These are phyloP conservation scores for Nissolia schottii DNA, from an alignment of 306 rosid genomes.

Conservation along the genomic window DNA sequence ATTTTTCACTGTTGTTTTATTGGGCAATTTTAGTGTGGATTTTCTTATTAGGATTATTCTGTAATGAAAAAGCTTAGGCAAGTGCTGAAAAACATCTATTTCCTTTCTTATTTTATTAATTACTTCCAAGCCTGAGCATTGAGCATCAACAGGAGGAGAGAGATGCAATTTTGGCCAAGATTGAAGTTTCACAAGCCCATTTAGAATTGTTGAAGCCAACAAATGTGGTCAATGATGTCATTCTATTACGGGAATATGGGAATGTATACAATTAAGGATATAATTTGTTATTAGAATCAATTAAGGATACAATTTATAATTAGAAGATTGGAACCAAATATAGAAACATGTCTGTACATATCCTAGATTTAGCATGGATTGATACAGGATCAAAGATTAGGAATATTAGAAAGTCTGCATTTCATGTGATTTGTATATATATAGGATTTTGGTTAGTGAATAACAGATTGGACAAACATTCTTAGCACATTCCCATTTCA, in stretches of 20 bases:
- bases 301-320: too few species aligned
- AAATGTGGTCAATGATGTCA: conserved; percentile 90
- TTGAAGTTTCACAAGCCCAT: conserved; percentile 98
- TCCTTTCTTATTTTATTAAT: neutral
- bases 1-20: neutral
- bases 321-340: too few species aligned
- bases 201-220: conserved; percentile 86
- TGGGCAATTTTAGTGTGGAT: neutral
- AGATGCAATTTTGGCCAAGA: conserved; percentile 87
- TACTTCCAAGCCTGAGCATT: neutral
- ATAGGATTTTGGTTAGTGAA: too few species aligned
- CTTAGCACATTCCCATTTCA: conserved; percentile 88
- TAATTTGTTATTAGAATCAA: too few species aligned
- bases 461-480: too few species aligned
- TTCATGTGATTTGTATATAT: too few species aligned
- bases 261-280: too few species aligned
- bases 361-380: too few species aligned
- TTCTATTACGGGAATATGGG: too few species aligned
- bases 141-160: conserved; percentile 80
- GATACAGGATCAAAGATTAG: too few species aligned
- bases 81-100: conserved; percentile 8
- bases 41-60: conserved; percentile 10
- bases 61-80: conserved; percentile 16
- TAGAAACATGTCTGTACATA: too few species aligned
- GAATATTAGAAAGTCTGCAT: too few species aligned